phyloP scores from a whole-genome alignment of 192 early-diverging fungal species.

The Backusella liffmaniae region DNA sequence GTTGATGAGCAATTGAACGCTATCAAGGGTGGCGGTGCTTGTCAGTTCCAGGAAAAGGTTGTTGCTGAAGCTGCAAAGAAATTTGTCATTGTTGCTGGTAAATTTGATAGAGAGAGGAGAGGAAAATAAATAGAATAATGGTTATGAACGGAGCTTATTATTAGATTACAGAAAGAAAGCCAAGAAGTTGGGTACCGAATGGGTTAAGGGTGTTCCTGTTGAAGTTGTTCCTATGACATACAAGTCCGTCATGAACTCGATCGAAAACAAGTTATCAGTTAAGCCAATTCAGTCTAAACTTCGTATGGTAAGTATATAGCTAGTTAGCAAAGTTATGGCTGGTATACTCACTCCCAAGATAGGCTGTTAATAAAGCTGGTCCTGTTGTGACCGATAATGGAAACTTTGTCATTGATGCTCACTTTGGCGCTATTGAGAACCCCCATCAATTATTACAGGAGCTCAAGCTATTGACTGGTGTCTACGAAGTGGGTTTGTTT shows the following conservation, averaged over 20 bases:
- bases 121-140: neutral
- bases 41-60: constrained; percentile 93
- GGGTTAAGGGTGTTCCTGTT: constrained; percentile 87
- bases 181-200: constrained; percentile 67
- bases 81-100: constrained; percentile 82
- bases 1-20: constrained; percentile 83
- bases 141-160: neutral
- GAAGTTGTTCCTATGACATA: constrained; percentile 89
- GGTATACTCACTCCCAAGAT: neutral
- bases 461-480: constrained; percentile 76
- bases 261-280: constrained; percentile 31
- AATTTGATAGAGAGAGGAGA: neutral
- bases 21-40: constrained; percentile 95
- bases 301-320: constrained; percentile 60
- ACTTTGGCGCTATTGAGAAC: constrained; percentile 73
- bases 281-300: constrained; percentile 59
- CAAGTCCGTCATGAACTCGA: constrained; percentile 57
- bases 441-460: constrained; percentile 39
- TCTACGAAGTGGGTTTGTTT: constrained; percentile 91
- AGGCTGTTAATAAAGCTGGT: constrained; percentile 71
- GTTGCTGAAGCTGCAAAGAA: constrained; percentile 80
- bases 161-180: constrained; percentile 78
- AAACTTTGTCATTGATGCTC: constrained; percentile 87
- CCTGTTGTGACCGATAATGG: constrained; percentile 94
- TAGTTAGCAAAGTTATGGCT: neutral